These are phyloP conservation scores for Senna tora DNA, from an alignment of 306 rosid species.

Conservation along the genomic window DNA sequence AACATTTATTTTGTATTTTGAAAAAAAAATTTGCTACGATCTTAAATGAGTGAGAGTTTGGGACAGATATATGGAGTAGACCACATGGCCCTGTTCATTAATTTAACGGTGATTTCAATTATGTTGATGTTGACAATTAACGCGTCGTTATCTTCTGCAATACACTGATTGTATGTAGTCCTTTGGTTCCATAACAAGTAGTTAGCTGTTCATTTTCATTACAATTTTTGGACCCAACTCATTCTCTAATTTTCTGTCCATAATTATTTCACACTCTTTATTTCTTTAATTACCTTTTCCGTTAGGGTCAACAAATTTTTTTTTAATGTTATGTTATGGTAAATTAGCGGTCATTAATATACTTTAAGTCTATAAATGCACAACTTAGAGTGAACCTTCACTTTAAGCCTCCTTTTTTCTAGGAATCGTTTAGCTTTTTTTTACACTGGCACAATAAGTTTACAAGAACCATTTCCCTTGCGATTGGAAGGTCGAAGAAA, in stretches of 20 bases:
- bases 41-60: background rate
- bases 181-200: background rate
- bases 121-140: slow-evolving; percentile 30
- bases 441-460: background rate
- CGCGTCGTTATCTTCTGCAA: background rate
- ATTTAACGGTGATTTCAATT: slow-evolving; percentile 1
- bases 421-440: background rate
- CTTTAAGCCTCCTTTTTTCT: background rate
- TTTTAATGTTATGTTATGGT: background rate
- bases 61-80: background rate
- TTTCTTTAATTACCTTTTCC: no score
- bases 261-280: no score
- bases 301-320: background rate
- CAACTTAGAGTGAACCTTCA: background rate
- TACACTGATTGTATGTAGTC: background rate
- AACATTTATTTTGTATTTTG: no score
- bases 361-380: background rate
- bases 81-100: background rate
- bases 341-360: background rate
- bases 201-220: background rate
- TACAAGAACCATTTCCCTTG: background rate
- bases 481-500: slow-evolving; percentile 2
- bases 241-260: no score
- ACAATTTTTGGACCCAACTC: no score
- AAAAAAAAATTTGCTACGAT: no score